Evolutionary conservation across 768 basidiomycete genomes (phyloP).

Genomic region (Ramaria sp.): DNA sequence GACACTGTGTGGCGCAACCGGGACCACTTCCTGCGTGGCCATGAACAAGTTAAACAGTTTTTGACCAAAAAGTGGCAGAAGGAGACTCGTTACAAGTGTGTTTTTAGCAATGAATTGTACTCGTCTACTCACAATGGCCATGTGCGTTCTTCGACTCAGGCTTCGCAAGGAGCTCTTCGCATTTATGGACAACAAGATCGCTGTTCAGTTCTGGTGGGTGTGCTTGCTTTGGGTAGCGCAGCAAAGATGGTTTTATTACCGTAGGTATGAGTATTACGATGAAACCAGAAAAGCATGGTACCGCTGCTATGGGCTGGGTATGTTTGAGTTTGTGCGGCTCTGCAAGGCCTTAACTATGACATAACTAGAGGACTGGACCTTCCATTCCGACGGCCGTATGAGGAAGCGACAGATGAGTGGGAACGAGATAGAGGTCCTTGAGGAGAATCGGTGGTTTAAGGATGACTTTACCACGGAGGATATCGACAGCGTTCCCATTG

Average conservation of each 20-base stretch:
- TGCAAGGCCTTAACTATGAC: not conserved
- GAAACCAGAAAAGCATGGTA: slow-evolving; percentile 30
- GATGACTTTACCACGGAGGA: slow-evolving; percentile 26
- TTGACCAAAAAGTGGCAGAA: slow-evolving; percentile 40
- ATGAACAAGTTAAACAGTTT: slow-evolving; percentile 34
- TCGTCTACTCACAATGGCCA: not conserved
- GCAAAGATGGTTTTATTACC: slow-evolving; percentile 14
- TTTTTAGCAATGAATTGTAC: not conserved
- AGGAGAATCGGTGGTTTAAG: slow-evolving; percentile 43
- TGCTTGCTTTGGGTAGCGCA: slow-evolving; percentile 10
- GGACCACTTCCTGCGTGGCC: slow-evolving; percentile 35
- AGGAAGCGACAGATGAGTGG: slow-evolving; percentile 42
- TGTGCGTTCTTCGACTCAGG: not conserved
- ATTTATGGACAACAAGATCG: slow-evolving; percentile 43
- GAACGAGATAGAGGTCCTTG: slow-evolving; percentile 30
- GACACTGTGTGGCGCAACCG: slow-evolving; percentile 50
- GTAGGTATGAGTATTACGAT: slow-evolving; percentile 37
- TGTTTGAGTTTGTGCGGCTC: not conserved
- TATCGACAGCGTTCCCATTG: slow-evolving; percentile 28
- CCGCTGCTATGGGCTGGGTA: slow-evolving; percentile 35
- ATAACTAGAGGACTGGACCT: slow-evolving; percentile 41
- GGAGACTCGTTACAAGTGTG: slow-evolving; percentile 36
- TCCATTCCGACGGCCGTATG: slow-evolving; percentile 40
- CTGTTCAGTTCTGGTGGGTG: slow-evolving; percentile 29
- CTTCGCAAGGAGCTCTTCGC: slow-evolving; percentile 45